Percentiles rank a stretch among this genome's conserved stretches.
These are phyloP conservation scores for Sphaceloma murrayae DNA, from an alignment of 2,329 filamentous ascomycete genomes.

Conservation along the genomic window DNA sequence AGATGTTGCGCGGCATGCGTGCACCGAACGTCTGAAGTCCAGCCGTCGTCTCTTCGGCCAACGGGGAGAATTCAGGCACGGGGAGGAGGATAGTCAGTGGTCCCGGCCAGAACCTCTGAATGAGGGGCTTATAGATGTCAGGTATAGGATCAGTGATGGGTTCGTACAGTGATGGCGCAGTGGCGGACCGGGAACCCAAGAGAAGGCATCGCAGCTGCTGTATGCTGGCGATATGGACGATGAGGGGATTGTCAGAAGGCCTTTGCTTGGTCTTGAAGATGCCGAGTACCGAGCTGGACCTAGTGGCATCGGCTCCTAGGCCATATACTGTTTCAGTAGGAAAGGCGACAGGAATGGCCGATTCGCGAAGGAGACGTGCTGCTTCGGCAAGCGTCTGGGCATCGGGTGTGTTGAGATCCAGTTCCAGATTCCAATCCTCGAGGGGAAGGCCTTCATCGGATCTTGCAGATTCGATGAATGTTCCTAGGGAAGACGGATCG, in stretches of 20 bases:
- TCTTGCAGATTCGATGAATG: constrained; percentile 25
- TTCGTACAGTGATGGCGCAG: constrained; percentile 24
- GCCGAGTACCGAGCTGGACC: constrained; percentile 71
- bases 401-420: constrained; percentile 33
- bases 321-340: constrained; percentile 98
- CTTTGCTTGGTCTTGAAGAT: constrained; percentile 87
- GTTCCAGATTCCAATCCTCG: constrained; percentile 27
- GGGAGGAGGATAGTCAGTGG: constrained; percentile 85
- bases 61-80: constrained; percentile 55
- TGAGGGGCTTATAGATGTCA: constrained; percentile 64
- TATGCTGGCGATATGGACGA: constrained; percentile 80
- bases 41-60: constrained; percentile 89
- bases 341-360: constrained; percentile 76
- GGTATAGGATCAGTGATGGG: constrained; percentile 48
- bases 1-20: constrained; percentile 73
- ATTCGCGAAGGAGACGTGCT: constrained; percentile 54
- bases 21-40: constrained; percentile 76
- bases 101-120: constrained; percentile 84
- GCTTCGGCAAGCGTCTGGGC: constrained; percentile 51
- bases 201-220: constrained; percentile 62
- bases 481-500: constrained; percentile 33
- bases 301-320: constrained; percentile 88
- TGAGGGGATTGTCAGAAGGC: constrained; percentile 89
- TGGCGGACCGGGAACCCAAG: constrained; percentile 7
- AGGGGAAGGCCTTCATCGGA: constrained; percentile 26